Base-by-base conservation (phyloP, 768 basidiomycete species). In the Tricholoma sp. region DNA sequence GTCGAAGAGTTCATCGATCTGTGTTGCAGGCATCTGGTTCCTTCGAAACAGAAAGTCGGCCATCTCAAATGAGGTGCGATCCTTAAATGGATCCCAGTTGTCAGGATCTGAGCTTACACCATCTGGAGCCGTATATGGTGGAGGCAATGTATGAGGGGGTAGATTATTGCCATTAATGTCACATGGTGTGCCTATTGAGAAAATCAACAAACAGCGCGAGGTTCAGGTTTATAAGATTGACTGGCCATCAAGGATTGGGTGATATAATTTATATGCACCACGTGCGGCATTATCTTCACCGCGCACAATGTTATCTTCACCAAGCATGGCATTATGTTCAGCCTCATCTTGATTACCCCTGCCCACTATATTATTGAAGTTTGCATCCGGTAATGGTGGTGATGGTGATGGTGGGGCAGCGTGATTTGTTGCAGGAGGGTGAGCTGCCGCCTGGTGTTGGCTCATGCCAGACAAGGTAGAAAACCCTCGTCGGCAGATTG, bases 1-100 rank as follows among this genome's bases (percentile, higher is more conserved):
- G 29, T 49, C 0, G 69, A 71, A 49, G 3, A 72, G 63, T 0
- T 60, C 16, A 37, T 71, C 55, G 6, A 73, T 72, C 12, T 66
- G 47, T 3, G 35, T 41, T 1, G 56, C 55, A 0, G 66, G 63
- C 63, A 69, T 67, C 31, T 69, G 64, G 4, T 55, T 64, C 27
- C 51, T 52, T 5, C 59, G 51, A 34, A 55, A 66, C 5, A 63
- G 52, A 31, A 64, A 58, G 7, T 66, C 60, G 8, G 64, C 61
- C 1, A 57, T 5, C 3, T 56, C 29, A 19, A 66, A 64, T 39
- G 60, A 37, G 19, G 56, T 50, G 3, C 57, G 58, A 45, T 46
- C 34, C 8, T 53, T 32, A 50, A 58, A 68, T 1, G 64, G 67
- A 1, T 53, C 39, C 37, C 34, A 67, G 37, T 66, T 59, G 29